These are phyloP conservation scores for Orychophragmus violaceus DNA, from an alignment of 345 rosid species.

Conservation along the genomic window DNA sequence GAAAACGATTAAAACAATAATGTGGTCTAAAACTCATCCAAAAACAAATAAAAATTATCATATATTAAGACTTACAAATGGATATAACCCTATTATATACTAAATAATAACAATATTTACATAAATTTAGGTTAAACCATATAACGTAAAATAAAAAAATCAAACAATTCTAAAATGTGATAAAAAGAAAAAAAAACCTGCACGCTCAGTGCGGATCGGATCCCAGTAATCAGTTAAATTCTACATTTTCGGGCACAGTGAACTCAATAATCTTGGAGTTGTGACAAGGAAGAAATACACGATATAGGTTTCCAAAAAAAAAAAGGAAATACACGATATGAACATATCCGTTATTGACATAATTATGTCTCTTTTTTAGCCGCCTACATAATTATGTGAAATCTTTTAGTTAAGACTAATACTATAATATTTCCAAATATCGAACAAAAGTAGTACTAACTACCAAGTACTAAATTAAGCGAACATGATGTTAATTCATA, in stretches of 20 bases:
- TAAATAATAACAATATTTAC: no score
- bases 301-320: not conserved
- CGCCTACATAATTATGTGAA: constrained; percentile 11
- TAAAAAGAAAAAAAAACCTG: no score
- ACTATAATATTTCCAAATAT: not conserved
- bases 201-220: no score
- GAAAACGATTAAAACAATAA: no score
- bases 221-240: not conserved
- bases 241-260: not conserved
- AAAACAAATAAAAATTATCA: no score
- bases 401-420: constrained; percentile 4
- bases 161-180: no score
- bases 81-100: no score
- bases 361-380: not conserved
- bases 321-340: not conserved
- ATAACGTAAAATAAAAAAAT: no score
- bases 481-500: not conserved
- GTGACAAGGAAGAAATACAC: not conserved
- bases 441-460: not conserved
- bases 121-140: no score
- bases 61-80: no score
- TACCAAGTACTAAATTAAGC: not conserved
- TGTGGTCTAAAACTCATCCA: no score
- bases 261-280: not conserved
- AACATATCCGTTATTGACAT: not conserved